A percentile compares a stretch with the other conserved stretches of the same genome.
Conservation (phyloP, 2,329 filamentous ascomycete genomes). For the Trichoderma simmonsii region DNA sequence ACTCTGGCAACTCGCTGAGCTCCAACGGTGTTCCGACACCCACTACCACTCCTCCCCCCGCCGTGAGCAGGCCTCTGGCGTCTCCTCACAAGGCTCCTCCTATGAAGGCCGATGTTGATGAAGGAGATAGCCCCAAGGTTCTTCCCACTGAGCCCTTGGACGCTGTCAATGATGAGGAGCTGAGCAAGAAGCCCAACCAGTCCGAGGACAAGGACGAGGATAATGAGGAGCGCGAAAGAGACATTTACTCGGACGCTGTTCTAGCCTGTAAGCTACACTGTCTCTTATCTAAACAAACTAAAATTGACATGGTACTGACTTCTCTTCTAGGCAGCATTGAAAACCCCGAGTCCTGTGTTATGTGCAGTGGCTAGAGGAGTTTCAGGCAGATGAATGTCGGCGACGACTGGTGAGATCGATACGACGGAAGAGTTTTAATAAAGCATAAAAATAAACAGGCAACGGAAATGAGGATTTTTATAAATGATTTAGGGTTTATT, state of each 20-base stretch:
- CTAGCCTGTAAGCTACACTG: constrained; percentile 68
- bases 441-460: constrained; percentile 1
- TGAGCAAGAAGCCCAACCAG: constrained; percentile 53
- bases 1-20: constrained; percentile 34
- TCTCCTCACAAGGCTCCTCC: constrained; percentile 60
- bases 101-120: constrained; percentile 74
- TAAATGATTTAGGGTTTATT: constrained; percentile 4
- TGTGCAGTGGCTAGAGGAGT: constrained; percentile 82
- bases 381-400: not conserved
- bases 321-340: constrained; percentile 75
- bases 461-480: not conserved
- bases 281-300: not conserved
- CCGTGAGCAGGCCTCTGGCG: constrained; percentile 42
- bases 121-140: constrained; percentile 76
- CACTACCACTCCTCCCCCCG: constrained; percentile 61
- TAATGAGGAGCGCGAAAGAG: constrained; percentile 73
- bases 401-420: constrained; percentile 32
- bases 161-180: constrained; percentile 61
- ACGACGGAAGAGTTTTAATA: constrained; percentile 21
- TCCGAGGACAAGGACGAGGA: constrained; percentile 71
- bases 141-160: constrained; percentile 68
- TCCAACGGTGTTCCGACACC: constrained; percentile 67
- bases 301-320: constrained; percentile 31
- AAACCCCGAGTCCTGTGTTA: constrained; percentile 89
- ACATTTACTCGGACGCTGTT: constrained; percentile 93